phyloP scores from a whole-genome alignment of 2,329 filamentous ascomycete species.

The Penicillium corylophilum region DNA sequence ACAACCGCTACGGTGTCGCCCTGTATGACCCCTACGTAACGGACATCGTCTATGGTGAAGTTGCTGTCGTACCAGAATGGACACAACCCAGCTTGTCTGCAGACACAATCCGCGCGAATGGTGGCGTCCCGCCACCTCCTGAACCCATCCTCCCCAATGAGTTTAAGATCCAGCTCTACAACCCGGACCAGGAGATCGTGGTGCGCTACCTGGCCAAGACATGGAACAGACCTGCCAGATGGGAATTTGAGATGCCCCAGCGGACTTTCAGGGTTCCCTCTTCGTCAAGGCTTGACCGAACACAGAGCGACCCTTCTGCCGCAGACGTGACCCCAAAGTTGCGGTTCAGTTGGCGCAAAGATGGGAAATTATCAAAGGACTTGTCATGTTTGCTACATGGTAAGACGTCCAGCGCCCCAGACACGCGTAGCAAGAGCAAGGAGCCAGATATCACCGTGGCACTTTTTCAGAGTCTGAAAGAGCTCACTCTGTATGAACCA shows the following conservation, averaged over 20 bases:
- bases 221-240: conserved; percentile 77
- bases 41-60: conserved; percentile 83
- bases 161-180: conserved; percentile 88
- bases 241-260: conserved; percentile 91
- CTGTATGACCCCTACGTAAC: conserved; percentile 79
- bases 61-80: conserved; percentile 82
- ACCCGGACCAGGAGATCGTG: conserved; percentile 79
- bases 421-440: conserved; percentile 72
- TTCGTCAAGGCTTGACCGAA: conserved; percentile 72
- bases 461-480: conserved; percentile 72
- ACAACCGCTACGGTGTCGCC: conserved; percentile 82
- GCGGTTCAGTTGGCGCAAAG: conserved; percentile 84
- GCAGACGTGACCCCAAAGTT: conserved; percentile 66
- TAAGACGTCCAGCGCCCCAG: conserved; percentile 61
- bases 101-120: conserved; percentile 72
- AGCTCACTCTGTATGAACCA: conserved; percentile 88
- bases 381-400: conserved; percentile 86
- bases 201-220: conserved; percentile 68
- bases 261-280: conserved; percentile 80
- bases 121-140: conserved; percentile 63
- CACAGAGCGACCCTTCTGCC: conserved; percentile 60
- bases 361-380: conserved; percentile 81
- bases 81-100: conserved; percentile 76
- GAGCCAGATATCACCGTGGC: conserved; percentile 96
- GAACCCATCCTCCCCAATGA: conserved; percentile 72